phyloP scores from a whole-genome alignment of 306 rosid species.

The Trifolium pratense region DNA sequence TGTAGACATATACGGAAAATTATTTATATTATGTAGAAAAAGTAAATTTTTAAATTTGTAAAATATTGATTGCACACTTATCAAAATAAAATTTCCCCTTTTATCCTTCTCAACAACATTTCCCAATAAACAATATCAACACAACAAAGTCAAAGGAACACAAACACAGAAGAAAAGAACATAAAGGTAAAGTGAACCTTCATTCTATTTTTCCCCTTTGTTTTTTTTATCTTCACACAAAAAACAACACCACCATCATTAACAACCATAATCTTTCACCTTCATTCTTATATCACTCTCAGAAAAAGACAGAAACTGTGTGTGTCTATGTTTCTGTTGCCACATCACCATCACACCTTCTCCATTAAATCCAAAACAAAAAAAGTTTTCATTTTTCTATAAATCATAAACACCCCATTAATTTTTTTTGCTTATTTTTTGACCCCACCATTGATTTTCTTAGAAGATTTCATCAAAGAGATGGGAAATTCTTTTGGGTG shows the following conservation, averaged over 20 bases:
- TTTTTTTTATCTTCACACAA: slow-evolving; percentile 19
- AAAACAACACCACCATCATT: neutral
- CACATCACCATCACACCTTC: slow-evolving; percentile 2
- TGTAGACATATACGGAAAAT: too few species aligned
- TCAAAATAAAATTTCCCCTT: too few species aligned
- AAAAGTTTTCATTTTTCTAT: slow-evolving; percentile 16
- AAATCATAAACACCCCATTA: slow-evolving; percentile 35
- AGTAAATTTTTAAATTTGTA: too few species aligned
- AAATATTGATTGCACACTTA: too few species aligned
- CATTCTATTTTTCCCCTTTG: neutral
- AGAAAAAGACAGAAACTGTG: neutral
- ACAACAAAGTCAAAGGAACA: slow-evolving; percentile 25
- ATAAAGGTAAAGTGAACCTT: slow-evolving; percentile 23
- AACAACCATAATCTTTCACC: neutral
- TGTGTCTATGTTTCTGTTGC: neutral
- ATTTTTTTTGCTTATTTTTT: slow-evolving; percentile 31
- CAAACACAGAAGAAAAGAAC: neutral
- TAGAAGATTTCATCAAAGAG: slow-evolving; percentile 31
- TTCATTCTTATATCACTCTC: slow-evolving; percentile 3
- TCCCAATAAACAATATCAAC: too few species aligned
- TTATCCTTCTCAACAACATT: too few species aligned
- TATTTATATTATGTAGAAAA: too few species aligned
- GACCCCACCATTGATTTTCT: slow-evolving; percentile 42
- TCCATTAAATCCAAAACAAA: neutral
- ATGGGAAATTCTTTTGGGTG: slow-evolving; percentile 99